A percentile compares a stretch with the other conserved stretches of the same genome.
phyloP scores from a whole-genome alignment of 2,329 filamentous ascomycete species.

The Exophiala calicioides region DNA sequence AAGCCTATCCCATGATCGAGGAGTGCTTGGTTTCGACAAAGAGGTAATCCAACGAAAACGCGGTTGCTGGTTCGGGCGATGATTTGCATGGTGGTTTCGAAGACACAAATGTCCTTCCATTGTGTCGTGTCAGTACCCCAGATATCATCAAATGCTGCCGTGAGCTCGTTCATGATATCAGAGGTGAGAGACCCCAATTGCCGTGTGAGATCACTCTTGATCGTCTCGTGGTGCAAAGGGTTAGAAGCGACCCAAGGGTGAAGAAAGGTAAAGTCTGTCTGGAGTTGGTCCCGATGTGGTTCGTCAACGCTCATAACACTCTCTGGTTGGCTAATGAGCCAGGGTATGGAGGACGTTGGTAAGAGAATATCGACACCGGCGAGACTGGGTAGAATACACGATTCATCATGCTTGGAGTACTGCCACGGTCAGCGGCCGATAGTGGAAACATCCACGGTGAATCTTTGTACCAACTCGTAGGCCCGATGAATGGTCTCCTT shows the following conservation, averaged over 20 bases:
- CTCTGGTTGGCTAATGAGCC: constrained; percentile 48
- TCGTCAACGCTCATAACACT: constrained; percentile 39
- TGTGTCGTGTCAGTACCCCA: constrained; percentile 41
- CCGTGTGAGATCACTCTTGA: constrained; percentile 44
- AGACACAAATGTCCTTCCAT: constrained; percentile 41
- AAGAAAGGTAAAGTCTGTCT: constrained; percentile 43
- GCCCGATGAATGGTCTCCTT: constrained; percentile 17
- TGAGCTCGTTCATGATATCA: constrained; percentile 42
- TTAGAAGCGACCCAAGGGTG: constrained; percentile 38
- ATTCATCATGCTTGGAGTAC: constrained; percentile 20
- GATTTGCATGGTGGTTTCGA: constrained; percentile 40
- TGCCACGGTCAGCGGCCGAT: constrained; percentile 1
- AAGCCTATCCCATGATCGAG: constrained; percentile 53
- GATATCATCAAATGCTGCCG: constrained; percentile 35
- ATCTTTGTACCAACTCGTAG: constrained; percentile 17
- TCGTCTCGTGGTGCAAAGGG: constrained; percentile 44
- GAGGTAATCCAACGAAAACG: constrained; percentile 47
- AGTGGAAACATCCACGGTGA: background rate
- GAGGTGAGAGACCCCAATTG: constrained; percentile 42
- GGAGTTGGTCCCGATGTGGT: constrained; percentile 42
- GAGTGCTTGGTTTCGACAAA: constrained; percentile 43
- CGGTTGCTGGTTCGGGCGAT: constrained; percentile 46
- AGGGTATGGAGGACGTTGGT: constrained; percentile 38
- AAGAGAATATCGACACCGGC: constrained; percentile 35
- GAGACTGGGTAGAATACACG: constrained; percentile 19